A percentile compares a stretch with the other conserved stretches of the same genome.
These are phyloP conservation scores for Dujonia santamariae DNA, from an alignment of 1,139 yeast species.

Conservation along the genomic window DNA sequence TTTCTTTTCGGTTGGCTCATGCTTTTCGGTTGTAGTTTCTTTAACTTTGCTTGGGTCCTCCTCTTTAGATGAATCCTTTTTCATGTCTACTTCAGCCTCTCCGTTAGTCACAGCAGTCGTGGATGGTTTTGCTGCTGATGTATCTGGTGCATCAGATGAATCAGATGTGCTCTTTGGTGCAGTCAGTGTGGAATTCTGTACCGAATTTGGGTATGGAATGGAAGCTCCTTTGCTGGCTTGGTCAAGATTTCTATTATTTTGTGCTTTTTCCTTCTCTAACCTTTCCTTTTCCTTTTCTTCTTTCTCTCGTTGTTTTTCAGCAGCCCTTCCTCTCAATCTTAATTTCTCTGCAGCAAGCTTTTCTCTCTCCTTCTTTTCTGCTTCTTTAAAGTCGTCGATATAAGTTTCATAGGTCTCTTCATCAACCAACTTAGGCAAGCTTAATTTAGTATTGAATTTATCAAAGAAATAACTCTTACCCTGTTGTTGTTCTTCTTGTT, in stretches of 20 bases:
- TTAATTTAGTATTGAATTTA: slow-evolving; percentile 67
- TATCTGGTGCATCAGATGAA: neutral
- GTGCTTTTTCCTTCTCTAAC: slow-evolving; percentile 8
- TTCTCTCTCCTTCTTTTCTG: slow-evolving; percentile 18
- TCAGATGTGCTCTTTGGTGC: neutral
- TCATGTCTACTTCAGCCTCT: neutral
- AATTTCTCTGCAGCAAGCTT: slow-evolving; percentile 11
- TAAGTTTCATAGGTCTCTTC: slow-evolving; percentile 58
- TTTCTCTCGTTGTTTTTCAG: slow-evolving; percentile 19
- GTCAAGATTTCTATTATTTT: neutral
- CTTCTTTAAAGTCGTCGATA: slow-evolving; percentile 41
- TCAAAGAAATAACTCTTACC: slow-evolving; percentile 68
- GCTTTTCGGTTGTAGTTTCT: neutral
- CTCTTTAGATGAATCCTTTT: slow-evolving; percentile 1
- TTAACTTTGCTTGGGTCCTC: neutral
- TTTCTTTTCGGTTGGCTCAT: slow-evolving; percentile 1
- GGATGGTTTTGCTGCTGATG: neutral
- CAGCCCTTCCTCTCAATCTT: slow-evolving; percentile 17
- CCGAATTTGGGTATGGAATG: too few species aligned
- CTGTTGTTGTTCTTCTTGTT: slow-evolving; percentile 35
- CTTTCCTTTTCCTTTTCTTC: slow-evolving; percentile 12
- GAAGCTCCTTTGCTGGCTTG: slow-evolving; percentile 1
- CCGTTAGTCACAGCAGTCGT: neutral
- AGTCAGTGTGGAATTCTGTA: too few species aligned
- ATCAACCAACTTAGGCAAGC: slow-evolving; percentile 66